Evolutionary conservation across 208 protist genomes (phyloP), one percentile per base, ranked within the genome.

Genomic region (Naegleria gruberi): DNA sequence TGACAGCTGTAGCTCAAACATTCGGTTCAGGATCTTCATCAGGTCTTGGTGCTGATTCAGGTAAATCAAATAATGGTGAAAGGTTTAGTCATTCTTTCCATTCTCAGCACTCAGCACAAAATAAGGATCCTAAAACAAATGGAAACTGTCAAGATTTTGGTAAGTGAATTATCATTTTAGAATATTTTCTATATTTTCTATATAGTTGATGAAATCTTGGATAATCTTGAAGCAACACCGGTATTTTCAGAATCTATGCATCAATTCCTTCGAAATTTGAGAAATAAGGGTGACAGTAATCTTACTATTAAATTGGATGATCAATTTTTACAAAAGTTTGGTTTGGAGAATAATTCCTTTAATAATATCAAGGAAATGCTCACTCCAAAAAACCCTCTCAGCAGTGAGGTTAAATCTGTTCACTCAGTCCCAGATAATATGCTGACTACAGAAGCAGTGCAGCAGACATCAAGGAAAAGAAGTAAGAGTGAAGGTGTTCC

Each of bases 131-230:
- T 30, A 65, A 77, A 37, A 37, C 17, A 37, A 26, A 12, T 77
- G 65, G 65, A 77, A 77, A 77, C 30, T 77, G 65, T 77, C 65
- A 77, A 77, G 65, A 77, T 37, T 77, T 77, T 77, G 65, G 65
- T 77, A 77, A 73, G 55, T 73, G 4, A 5, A 30, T 73, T 19
- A 8, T 77, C 34, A 37, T 77, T 8, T 37, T 15, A n/a, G 34
- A 26, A 2, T 37, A n/a, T n/a, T n/a, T 74, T 55, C 8, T 55
- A 23, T 19, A 65, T 30, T 37, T 37, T 77, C 30, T 37, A 15
- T 37, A 37, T 37, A 77, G 65, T 77, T 37, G 65, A 77, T 37
- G 17, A 77, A 37, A n/a, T 77, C 8, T n/a, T 77, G 0, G 65
- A 77, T 37, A 8, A 5, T 8, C 34, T 77, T 6, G 30, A 77